Evolutionary conservation across 2,329 filamentous ascomycete species (phyloP).

Genomic region (Epichloe sylvatica): DNA sequence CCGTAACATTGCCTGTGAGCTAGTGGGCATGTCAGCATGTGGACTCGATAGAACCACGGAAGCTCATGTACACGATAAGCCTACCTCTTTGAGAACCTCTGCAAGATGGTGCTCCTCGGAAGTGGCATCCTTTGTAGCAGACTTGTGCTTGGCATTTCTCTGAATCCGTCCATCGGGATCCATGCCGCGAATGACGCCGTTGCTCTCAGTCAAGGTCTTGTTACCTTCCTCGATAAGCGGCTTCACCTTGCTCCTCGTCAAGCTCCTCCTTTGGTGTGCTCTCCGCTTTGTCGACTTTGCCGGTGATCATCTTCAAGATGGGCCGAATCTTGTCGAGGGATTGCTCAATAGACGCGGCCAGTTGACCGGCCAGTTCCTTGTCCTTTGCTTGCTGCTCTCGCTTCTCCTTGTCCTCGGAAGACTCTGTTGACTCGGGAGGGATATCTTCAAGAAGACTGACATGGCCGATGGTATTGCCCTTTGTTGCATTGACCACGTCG

Average conservation of each 20-base stretch:
- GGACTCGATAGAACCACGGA: too few relatives aligned
- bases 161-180: conserved; percentile 82
- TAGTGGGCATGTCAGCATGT: conserved; percentile 12
- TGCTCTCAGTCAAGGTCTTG: conserved; percentile 71
- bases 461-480: conserved; percentile 53
- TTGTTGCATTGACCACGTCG: conserved; percentile 55
- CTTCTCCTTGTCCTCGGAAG: conserved; percentile 37
- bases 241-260: conserved; percentile 80
- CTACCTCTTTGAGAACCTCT: conserved; percentile 63
- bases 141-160: conserved; percentile 69
- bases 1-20: conserved; percentile 65
- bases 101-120: conserved; percentile 77
- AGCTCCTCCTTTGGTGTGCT: conserved; percentile 72
- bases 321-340: conserved; percentile 74
- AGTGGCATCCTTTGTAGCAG: conserved; percentile 47
- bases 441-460: conserved; percentile 52
- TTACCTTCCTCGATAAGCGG: conserved; percentile 79
- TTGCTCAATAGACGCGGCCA: conserved; percentile 58
- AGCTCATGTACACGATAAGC: conserved; percentile 5
- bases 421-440: conserved; percentile 32
- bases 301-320: conserved; percentile 73
- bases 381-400: conserved; percentile 48
- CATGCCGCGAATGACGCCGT: conserved; percentile 72
- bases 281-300: conserved; percentile 71
- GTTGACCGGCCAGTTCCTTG: conserved; percentile 62